A percentile compares a stretch with the other conserved stretches of the same genome.
These are phyloP conservation scores for Hibiscus syriacus DNA, from an alignment of 345 rosid genomes.

Conservation along the genomic window DNA sequence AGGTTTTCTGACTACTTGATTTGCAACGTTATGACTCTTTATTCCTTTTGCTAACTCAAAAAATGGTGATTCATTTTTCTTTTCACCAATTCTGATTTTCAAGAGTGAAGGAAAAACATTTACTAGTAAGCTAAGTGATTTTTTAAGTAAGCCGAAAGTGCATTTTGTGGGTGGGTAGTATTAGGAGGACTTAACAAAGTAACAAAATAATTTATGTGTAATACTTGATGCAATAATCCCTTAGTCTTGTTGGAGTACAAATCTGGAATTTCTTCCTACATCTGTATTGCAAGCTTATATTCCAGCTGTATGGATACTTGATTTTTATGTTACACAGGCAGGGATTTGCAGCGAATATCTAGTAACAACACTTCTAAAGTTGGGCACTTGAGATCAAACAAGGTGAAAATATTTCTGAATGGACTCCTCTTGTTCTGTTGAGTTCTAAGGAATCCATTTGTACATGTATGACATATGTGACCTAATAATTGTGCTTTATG, in stretches of 20 bases:
- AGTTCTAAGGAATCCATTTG: not conserved
- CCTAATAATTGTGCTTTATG: not conserved
- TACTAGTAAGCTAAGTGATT: not conserved
- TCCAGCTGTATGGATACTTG: slow-evolving; percentile 20
- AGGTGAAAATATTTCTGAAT: slow-evolving; percentile 40
- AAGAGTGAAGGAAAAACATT: not conserved
- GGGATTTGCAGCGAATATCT: slow-evolving; percentile 93
- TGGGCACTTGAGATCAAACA: slow-evolving; percentile 62
- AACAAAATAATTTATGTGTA: not conserved
- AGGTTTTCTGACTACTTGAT: not conserved
- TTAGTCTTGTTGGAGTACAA: not conserved
- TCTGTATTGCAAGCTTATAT: not conserved
- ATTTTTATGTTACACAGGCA: slow-evolving; percentile 49
- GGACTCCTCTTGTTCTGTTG: slow-evolving; percentile 7
- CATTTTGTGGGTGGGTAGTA: not conserved
- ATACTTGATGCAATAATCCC: slow-evolving; percentile 1
- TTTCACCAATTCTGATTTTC: not conserved
- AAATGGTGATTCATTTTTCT: not conserved
- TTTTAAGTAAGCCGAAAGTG: slow-evolving; percentile 3
- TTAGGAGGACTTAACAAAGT: not conserved
- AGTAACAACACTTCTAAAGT: slow-evolving; percentile 63
- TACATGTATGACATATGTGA: not conserved
- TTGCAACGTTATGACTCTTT: not conserved
- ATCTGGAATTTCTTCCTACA: not conserved
- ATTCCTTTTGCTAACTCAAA: not conserved